Evolutionary conservation across 2,329 filamentous ascomycete species (phyloP), one percentile per base, ranked within the genome.

Genomic region (Penicillium nordicum): DNA sequence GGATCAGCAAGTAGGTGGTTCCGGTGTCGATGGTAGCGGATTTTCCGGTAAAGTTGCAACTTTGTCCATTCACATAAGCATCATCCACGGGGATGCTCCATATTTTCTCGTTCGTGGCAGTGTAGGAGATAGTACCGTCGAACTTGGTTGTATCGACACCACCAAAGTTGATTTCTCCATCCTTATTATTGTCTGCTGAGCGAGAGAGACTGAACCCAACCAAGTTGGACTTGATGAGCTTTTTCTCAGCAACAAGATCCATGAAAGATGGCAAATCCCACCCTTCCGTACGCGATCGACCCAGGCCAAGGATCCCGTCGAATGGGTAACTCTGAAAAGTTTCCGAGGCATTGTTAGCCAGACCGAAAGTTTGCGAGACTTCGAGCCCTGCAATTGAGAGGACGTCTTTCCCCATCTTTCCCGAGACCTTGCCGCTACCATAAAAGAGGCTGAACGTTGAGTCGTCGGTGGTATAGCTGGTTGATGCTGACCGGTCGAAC

Each of bases 281-380:
- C 3, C 71, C 81, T 36, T 77, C 78, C 3, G 82, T 82, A 11
- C 79, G 76, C 58, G 81, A 82, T 64, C 87, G 85, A 16, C 89
- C 88, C 25, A 96, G 76, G 4, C 91, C 92, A 3, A 96, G 77
- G 47, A 96, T 95, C 25, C 92, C 92, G 70, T 96, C 92, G 73
- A 96, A 92, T 1, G 90, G 88, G 65, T 93, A 96, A 50, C 83
- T 82, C 29, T 78, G 75, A 71, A 96, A 96, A 61, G 94, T 86
- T 50, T 84, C 74, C 1, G 89, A 91, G 2, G 89, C 89, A 25
- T 81, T 81, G 34, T 82, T 83, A 23, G 88, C 90, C 57, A 92
- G 74, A 5, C 92, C 92, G 66, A 96, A 89, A 3, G 83, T 78
- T 64, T 91, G 80, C 2, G 80, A 72, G 14, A 90, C 69, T 41